Base-by-base conservation (phyloP, 805 yeast species). In the Candida nanaspora region DNA sequence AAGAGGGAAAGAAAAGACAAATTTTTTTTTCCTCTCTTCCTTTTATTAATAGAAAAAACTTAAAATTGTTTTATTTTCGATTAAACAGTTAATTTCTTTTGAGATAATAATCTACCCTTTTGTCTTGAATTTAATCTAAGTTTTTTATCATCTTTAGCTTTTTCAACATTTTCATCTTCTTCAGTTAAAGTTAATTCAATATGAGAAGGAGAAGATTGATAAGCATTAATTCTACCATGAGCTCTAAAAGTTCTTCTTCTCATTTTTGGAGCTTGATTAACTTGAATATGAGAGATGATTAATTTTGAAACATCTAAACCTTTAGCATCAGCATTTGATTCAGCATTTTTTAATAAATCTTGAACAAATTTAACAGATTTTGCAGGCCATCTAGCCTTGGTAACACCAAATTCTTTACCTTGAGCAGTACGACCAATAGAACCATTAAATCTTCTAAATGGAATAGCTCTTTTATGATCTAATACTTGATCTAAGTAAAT, bases 191-290 rank as follows among this genome's bases (percentile, higher is more conserved):
- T 82, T 67, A 93, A 78, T 81, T 93, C 98, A 70, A 93, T 91
- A 86, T 93, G 99, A 65, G 94, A 89, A 70, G 98, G 98, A 63
- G 89, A 78, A 49, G 98, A 86, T 79, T 88, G 94, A 93, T 88
- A 93, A 65, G 96, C 95, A 78, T 91, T 93, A 71, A 88, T 86
- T 84, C 98, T 93, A 86, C 99, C 99, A 84, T 91, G 98, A 65
- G 99, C 99, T 84, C 99, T 89, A 96, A 78, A 93, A 67, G 98
- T 93, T 80, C 99, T 88, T 81, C 99, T 91, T 82, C 98, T 93
- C 79, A 87, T 95, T 78, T 88, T 88, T 77, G 99, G 98, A 65
- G 98, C 98, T 73, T 88, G 96, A 95, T 93, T 93, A 67, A 91
- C 98, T 81, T 93, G 98, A 70, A 93, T 91, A 86, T 93, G 98